Percentiles rank a stretch among this genome's conserved stretches.
Evolutionary conservation across 2,329 filamentous ascomycete genomes (phyloP).

Genomic region (Paraphoma chrysanthemicola): DNA sequence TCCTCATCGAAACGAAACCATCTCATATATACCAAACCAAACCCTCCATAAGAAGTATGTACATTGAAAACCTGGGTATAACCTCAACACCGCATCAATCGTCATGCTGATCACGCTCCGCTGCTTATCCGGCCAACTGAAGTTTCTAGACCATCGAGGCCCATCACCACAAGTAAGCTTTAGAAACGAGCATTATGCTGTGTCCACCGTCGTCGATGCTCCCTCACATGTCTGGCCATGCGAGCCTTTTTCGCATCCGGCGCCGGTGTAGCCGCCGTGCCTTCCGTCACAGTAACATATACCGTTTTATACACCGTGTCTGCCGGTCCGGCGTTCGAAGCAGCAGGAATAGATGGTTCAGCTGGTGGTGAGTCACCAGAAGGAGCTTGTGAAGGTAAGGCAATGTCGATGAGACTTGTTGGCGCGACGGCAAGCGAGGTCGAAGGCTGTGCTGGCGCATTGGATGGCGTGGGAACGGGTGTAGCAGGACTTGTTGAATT

Average conservation of each 20-base stretch:
- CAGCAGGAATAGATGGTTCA: conserved; percentile 6
- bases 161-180: neutral
- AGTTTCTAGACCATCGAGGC: neutral
- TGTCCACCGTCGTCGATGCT: conserved; percentile 22
- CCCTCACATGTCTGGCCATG: conserved; percentile 20
- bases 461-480: conserved; percentile 1
- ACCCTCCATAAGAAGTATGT: no score
- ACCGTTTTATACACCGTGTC: conserved; percentile 23
- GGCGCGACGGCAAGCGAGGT: conserved; percentile 4
- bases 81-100: no score
- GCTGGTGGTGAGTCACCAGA: conserved; percentile 4
- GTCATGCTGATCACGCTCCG: no score
- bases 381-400: conserved; percentile 1
- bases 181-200: conserved; percentile 19
- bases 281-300: conserved; percentile 19
- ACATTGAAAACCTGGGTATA: no score
- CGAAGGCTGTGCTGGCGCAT: conserved; percentile 4
- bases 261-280: conserved; percentile 13
- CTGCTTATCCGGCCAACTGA: no score
- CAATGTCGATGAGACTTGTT: conserved; percentile 9
- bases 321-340: conserved; percentile 5
- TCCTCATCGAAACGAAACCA: no score
- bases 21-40: no score
- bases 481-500: conserved; percentile 8
- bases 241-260: conserved; percentile 12